Conservation (phyloP, 495 filamentous ascomycete genomes). For the Aspergillus cavernicola region DNA sequence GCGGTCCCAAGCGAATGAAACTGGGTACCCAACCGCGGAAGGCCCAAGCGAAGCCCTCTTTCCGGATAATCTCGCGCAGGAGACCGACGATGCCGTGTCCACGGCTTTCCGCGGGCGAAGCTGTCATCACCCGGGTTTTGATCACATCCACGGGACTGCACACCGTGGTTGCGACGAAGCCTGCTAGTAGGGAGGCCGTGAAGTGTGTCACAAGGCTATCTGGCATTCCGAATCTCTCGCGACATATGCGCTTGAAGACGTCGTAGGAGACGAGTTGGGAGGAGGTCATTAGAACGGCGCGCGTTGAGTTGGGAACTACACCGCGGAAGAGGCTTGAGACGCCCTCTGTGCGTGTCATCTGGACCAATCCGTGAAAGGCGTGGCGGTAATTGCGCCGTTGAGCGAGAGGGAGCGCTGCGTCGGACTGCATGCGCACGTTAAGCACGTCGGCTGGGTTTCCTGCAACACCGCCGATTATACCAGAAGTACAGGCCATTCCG, state of each 20-base stretch:
- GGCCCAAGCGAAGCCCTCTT: conserved; percentile 84
- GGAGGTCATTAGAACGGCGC: conserved; percentile 92
- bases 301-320: conserved; percentile 84
- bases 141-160: conserved; percentile 96
- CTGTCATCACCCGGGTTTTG: conserved; percentile 92
- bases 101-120: conserved; percentile 46
- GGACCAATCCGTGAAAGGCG: conserved; percentile 78
- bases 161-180: conserved; percentile 90
- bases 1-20: conserved; percentile 86
- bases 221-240: conserved; percentile 61
- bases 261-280: conserved; percentile 90
- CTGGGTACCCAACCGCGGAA: conserved; percentile 98
- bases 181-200: conserved; percentile 76
- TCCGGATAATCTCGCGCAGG: conserved; percentile 63
- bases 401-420: conserved; percentile 69
- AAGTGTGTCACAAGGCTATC: conserved; percentile 86
- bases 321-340: conserved; percentile 72
- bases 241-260: conserved; percentile 75
- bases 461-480: conserved; percentile 82
- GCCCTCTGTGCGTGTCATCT: conserved; percentile 82
- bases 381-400: conserved; percentile 85
- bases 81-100: conserved; percentile 57
- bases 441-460: conserved; percentile 94
- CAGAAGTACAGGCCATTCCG: conserved; percentile 75
- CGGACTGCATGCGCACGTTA: conserved; percentile 98